phyloP scores from a whole-genome alignment of 1,284 basidiomycete genomes.

The Cryptococcus hybrid region DNA sequence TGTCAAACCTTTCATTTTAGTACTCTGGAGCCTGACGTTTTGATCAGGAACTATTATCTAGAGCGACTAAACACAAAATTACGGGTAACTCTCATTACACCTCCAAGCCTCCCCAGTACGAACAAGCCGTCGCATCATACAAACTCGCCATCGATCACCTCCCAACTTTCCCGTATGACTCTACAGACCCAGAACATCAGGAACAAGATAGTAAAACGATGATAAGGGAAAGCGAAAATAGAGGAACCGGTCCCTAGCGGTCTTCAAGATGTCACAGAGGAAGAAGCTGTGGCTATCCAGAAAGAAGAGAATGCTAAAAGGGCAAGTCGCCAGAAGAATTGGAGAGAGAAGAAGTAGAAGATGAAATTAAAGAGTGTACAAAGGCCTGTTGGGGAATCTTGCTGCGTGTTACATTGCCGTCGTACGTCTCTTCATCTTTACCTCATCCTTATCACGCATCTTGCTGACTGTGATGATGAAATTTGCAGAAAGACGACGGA shows the following conservation, averaged over 20 bases:
- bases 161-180: conserved; percentile 8
- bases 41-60: conserved; percentile 24
- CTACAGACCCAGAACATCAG: too few relatives aligned
- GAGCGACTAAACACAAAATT: conserved; percentile 26
- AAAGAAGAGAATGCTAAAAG: conserved; percentile 1
- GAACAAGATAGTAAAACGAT: background rate
- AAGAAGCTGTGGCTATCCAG: background rate
- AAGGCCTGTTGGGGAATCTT: conserved; percentile 44
- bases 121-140: conserved; percentile 32
- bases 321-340: conserved; percentile 13
- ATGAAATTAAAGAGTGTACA: conserved; percentile 28
- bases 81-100: conserved; percentile 41
- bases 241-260: conserved; percentile 13
- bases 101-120: conserved; percentile 23
- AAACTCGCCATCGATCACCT: conserved; percentile 28
- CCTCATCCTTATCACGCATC: background rate
- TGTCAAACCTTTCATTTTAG: background rate
- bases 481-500: conserved; percentile 52
- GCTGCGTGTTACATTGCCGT: conserved; percentile 37
- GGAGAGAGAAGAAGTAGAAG: conserved; percentile 18
- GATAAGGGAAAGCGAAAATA: background rate
- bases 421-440: conserved; percentile 12
- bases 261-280: conserved; percentile 43
- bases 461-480: background rate
- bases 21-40: background rate